Conservation (phyloP, 1,284 basidiomycete species). For the Rhodotorula sp. region DNA sequence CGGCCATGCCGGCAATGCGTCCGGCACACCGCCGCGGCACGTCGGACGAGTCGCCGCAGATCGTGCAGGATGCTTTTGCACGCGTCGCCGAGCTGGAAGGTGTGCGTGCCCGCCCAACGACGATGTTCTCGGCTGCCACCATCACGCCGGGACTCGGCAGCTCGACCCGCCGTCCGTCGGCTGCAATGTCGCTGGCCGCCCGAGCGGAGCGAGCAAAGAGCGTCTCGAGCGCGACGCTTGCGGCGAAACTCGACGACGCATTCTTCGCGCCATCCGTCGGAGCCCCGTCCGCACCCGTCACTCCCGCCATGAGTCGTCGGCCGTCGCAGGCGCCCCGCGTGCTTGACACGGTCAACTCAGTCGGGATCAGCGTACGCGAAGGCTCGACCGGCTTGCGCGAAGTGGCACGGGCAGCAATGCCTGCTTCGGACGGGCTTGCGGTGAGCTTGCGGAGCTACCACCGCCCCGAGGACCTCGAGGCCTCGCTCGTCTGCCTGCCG, state of each 20-base stretch:
- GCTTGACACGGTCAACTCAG: not conserved
- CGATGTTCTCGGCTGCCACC: slow-evolving; percentile 1
- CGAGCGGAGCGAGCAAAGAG: not conserved
- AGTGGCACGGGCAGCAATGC: not conserved
- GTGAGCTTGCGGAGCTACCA: slow-evolving; percentile 23
- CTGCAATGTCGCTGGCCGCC: not conserved
- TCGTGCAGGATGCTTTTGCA: slow-evolving; percentile 19
- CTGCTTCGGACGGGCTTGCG: slow-evolving; percentile 4
- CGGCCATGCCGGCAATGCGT: not conserved
- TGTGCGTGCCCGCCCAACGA: not conserved
- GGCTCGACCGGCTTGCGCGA: not conserved
- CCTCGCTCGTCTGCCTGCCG: slow-evolving; percentile 13
- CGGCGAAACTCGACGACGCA: slow-evolving; percentile 5
- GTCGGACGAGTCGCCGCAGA: slow-evolving; percentile 26
- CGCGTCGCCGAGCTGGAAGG: not conserved
- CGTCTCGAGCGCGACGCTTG: not conserved
- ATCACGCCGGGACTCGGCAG: not conserved
- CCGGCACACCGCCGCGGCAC: slow-evolving; percentile 13
- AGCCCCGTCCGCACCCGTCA: not conserved
- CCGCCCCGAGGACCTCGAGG: slow-evolving; percentile 31
- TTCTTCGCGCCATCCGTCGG: slow-evolving; percentile 6
- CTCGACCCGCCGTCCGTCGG: not conserved
- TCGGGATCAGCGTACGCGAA: slow-evolving; percentile 26
- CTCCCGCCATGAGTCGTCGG: not conserved
- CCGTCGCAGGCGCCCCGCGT: not conserved